phyloP scores from a whole-genome alignment of 2,329 filamentous ascomycete species.

The Diaporthe sp. region DNA sequence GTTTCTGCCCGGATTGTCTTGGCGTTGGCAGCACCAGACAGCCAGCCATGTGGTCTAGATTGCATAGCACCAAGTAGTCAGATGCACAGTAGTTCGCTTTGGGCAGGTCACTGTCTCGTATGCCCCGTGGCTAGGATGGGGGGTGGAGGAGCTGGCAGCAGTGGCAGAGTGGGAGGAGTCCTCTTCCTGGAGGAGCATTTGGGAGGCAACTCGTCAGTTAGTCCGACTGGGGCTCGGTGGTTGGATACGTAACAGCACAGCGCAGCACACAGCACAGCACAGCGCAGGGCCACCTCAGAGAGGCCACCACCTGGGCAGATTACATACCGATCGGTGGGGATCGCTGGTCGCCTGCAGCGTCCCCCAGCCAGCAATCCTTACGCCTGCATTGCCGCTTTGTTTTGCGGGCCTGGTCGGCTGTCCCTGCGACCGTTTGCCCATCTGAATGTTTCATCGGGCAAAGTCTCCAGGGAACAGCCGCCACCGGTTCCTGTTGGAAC shows the following conservation, averaged over 20 bases:
- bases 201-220: slow-evolving; percentile 20
- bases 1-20: neutral
- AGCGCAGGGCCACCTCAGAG: neutral
- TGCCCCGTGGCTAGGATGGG: slow-evolving; percentile 6
- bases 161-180: neutral
- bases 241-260: slow-evolving; percentile 15
- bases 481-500: slow-evolving; percentile 10
- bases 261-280: slow-evolving; percentile 4
- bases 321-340: neutral
- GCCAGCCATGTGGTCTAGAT: slow-evolving; percentile 8
- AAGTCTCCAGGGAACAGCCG: slow-evolving; percentile 12
- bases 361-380: slow-evolving; percentile 19
- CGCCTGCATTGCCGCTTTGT: slow-evolving; percentile 31
- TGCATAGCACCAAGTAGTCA: slow-evolving; percentile 4
- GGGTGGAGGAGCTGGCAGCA: neutral
- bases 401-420: slow-evolving; percentile 19
- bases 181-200: neutral
- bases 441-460: slow-evolving; percentile 35
- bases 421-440: slow-evolving; percentile 21
- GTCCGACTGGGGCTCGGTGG: slow-evolving; percentile 13
- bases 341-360: neutral
- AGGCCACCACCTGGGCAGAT: neutral
- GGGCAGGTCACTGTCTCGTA: slow-evolving; percentile 27
- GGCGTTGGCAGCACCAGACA: neutral
- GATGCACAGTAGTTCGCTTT: slow-evolving; percentile 21